Evolutionary conservation across 208 protist genomes (phyloP).

Genomic region (Wallacemonas collosoma): DNA sequence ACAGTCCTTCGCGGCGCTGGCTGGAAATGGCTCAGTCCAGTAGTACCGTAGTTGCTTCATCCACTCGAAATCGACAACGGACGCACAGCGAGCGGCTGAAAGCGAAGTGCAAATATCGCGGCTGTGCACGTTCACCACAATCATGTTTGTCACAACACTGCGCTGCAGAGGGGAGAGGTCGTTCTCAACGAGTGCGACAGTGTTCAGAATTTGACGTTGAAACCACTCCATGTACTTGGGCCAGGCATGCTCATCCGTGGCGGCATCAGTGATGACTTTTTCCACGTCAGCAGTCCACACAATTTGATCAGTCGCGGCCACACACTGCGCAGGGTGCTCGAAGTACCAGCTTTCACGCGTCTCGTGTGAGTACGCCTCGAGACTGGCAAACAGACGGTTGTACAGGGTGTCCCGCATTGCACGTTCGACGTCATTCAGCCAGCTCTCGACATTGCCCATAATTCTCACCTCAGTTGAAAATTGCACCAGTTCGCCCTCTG

Average conservation of each 20-base stretch:
- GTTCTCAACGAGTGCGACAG: constrained; percentile 89
- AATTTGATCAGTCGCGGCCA: constrained; percentile 88
- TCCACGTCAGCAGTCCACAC: constrained; percentile 93
- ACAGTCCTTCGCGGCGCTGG: constrained; percentile 51
- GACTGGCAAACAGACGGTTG: constrained; percentile 51
- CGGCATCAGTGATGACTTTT: constrained; percentile 48
- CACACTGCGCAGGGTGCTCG: constrained; percentile 91
- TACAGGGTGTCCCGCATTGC: constrained; percentile 89
- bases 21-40: constrained; percentile 58
- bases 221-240: constrained; percentile 74
- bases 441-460: constrained; percentile 94
- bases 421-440: constrained; percentile 92
- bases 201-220: constrained; percentile 74
- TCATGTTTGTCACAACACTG: constrained; percentile 89
- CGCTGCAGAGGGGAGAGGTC: constrained; percentile 84
- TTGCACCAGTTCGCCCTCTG: constrained; percentile 88
- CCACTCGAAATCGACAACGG: constrained; percentile 93
- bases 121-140: constrained; percentile 95
- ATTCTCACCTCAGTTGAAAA: constrained; percentile 84
- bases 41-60: constrained; percentile 93
- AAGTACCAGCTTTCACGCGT: constrained; percentile 89
- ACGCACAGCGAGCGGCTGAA: constrained; percentile 43
- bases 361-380: constrained; percentile 58
- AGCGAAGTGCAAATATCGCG: constrained; percentile 90
- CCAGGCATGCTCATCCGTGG: constrained; percentile 35